phyloP scores from a whole-genome alignment of 2,329 filamentous ascomycete genomes.

The Cercospora nicotianae region DNA sequence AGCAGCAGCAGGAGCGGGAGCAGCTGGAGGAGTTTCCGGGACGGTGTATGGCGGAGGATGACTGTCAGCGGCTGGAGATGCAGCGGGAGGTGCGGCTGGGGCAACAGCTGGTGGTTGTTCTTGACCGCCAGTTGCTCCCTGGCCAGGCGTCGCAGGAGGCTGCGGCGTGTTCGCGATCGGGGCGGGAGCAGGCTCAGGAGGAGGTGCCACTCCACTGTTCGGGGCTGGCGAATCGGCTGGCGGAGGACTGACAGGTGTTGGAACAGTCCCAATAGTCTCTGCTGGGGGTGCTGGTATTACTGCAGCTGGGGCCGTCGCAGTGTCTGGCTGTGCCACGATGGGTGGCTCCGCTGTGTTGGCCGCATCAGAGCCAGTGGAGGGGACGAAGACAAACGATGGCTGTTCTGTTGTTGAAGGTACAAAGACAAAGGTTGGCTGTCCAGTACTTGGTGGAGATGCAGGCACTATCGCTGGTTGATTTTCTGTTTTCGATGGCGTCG shows the following conservation, averaged over 20 bases:
- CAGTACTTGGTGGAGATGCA: neutral
- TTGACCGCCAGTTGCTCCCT: neutral
- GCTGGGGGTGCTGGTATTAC: neutral
- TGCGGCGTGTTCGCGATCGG: neutral
- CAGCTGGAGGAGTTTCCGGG: neutral
- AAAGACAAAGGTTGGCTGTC: conserved; percentile 3
- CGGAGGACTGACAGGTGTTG: neutral
- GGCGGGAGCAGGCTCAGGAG: neutral
- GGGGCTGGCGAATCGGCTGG: neutral
- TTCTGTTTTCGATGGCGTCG: neutral
- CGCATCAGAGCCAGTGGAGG: neutral
- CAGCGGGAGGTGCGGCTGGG: neutral
- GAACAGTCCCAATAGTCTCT: neutral
- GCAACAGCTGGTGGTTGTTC: neutral
- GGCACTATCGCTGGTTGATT: neutral
- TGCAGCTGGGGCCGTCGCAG: neutral
- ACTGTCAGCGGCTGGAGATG: neutral
- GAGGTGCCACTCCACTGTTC: neutral
- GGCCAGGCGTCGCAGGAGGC: neutral
- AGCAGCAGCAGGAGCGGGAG: neutral
- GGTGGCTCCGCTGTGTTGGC: neutral
- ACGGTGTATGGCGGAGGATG: neutral
- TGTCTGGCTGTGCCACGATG: neutral
- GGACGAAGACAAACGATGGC: neutral
- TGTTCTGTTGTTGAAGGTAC: neutral